Base-by-base conservation (phyloP, 352 stramenopile species). In the Globisporangium emineosum region DNA sequence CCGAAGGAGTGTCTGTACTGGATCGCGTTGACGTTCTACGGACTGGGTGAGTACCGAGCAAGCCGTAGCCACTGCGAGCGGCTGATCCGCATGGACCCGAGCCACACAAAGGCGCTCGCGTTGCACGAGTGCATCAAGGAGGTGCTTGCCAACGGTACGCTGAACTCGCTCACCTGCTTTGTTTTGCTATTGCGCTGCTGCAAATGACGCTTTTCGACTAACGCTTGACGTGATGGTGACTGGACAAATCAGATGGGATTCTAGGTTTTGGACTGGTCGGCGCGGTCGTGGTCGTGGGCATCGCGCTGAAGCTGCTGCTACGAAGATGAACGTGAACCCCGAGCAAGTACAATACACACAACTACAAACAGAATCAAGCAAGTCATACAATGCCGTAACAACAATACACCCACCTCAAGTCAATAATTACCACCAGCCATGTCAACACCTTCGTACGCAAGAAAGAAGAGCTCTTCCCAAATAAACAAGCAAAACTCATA, bases 111-210 rank as follows among this genome's bases (percentile, higher is more conserved):
- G 56, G 85, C 81, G 47, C 78, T 88, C n/a, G 65, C 83, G 57
- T 70, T 94, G 62, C 83, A 90, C 67, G 77, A 89, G 42, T 86
- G 81, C 53, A 88, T 94, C 62, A 90, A 91, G 50, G 81, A 91
- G 43, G 76, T 86, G 33, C 68, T 81, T 0, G 65, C 77, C 60
- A 88, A 77, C 71, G 83, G 82, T 88, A 33, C 17, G 64, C 51
- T 1, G 10, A n/a, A n/a, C n/a, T n/a, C 5, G 30, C 5, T 19
- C 43, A 5, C 27, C 12, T 47, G 15, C 15, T 15, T 40, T 17
- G 29, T n/a, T 5, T 32, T 19, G 12, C 25, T n/a, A 27, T 25
- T 55, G 25, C 2, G 23, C 12, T 56, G 10, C 21, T n/a, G 8
- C 12, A 40, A 40, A 33, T n/a, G 23, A 40, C n/a, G 21, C 27